phyloP scores from a whole-genome alignment of 2,329 filamentous ascomycete species.

The Alternaria triticina region DNA sequence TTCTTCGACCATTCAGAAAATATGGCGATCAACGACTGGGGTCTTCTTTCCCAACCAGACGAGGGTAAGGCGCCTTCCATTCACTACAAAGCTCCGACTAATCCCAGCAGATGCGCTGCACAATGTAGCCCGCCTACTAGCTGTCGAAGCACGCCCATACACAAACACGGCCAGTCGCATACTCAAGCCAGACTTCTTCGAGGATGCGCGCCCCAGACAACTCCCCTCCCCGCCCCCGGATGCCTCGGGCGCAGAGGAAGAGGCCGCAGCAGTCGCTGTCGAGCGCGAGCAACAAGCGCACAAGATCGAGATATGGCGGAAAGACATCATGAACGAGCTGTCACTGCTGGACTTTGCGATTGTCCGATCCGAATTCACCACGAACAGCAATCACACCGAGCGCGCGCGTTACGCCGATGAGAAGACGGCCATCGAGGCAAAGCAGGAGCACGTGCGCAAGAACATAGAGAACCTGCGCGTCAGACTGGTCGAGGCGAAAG shows the following conservation, averaged over 20 bases:
- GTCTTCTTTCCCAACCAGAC: constrained; percentile 74
- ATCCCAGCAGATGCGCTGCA: constrained; percentile 73
- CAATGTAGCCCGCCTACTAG: constrained; percentile 77
- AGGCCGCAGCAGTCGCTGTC: constrained; percentile 52
- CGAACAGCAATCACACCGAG: constrained; percentile 81
- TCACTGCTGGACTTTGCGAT: constrained; percentile 86
- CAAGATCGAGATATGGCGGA: constrained; percentile 72
- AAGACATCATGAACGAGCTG: constrained; percentile 88
- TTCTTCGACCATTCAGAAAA: not conserved
- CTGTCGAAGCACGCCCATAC: constrained; percentile 91
- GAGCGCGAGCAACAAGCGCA: constrained; percentile 59
- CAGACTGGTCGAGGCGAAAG: constrained; percentile 71
- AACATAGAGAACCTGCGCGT: constrained; percentile 74
- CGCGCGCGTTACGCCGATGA: constrained; percentile 82
- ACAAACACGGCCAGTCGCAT: constrained; percentile 86
- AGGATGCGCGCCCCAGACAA: constrained; percentile 62
- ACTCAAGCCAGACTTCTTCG: constrained; percentile 69
- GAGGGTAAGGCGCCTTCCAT: constrained; percentile 54
- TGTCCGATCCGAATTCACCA: constrained; percentile 84
- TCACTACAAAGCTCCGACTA: constrained; percentile 7
- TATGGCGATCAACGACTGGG: constrained; percentile 62
- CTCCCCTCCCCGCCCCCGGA: constrained; percentile 73
- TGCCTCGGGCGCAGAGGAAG: constrained; percentile 53
- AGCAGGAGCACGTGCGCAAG: constrained; percentile 77
- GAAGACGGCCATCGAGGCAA: constrained; percentile 77